phyloP scores from a whole-genome alignment of 2,329 filamentous ascomycete species.

The Keithomyces neogunnii region DNA sequence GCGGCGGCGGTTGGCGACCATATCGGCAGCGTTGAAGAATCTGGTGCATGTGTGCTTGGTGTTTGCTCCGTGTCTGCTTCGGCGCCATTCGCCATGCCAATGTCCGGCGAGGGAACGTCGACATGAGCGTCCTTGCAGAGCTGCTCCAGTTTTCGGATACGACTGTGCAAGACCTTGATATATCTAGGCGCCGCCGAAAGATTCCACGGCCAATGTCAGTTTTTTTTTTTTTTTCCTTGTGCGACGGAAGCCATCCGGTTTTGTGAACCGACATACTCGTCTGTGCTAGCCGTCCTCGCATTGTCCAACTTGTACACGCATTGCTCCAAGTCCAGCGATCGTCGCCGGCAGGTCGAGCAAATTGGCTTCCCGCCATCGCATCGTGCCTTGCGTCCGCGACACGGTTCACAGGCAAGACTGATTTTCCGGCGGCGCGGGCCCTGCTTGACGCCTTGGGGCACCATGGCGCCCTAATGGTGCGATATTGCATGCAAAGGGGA shows the following conservation, averaged over 20 bases:
- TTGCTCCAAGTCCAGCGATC: conserved; percentile 21
- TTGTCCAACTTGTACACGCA: conserved; percentile 30
- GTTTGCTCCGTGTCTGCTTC: not conserved
- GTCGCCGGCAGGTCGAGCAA: conserved; percentile 30
- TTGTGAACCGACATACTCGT: conserved; percentile 16
- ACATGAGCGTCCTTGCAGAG: conserved; percentile 9
- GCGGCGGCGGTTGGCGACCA: not conserved
- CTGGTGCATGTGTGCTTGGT: not conserved
- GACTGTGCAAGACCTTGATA: conserved; percentile 16
- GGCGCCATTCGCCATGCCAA: not conserved
- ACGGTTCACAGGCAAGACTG: conserved; percentile 13
- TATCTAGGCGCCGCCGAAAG: not conserved
- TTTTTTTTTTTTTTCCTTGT: too few relatives aligned
- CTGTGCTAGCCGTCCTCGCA: conserved; percentile 25
- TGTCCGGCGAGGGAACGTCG: conserved; percentile 2
- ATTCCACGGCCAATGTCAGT: too few relatives aligned
- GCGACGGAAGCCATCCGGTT: too few relatives aligned
- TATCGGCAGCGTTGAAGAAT: not conserved
- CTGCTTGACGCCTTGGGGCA: not conserved
- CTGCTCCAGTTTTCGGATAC: conserved; percentile 18
- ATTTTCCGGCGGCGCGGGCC: not conserved
- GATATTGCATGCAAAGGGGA: not conserved
- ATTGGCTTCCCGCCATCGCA: conserved; percentile 36
- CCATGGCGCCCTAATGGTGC: not conserved
- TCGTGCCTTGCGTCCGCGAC: conserved; percentile 30